A percentile compares a stretch with the other conserved stretches of the same genome.
phyloP scores from a whole-genome alignment of 768 basidiomycete species.

The Boletus sp. region DNA sequence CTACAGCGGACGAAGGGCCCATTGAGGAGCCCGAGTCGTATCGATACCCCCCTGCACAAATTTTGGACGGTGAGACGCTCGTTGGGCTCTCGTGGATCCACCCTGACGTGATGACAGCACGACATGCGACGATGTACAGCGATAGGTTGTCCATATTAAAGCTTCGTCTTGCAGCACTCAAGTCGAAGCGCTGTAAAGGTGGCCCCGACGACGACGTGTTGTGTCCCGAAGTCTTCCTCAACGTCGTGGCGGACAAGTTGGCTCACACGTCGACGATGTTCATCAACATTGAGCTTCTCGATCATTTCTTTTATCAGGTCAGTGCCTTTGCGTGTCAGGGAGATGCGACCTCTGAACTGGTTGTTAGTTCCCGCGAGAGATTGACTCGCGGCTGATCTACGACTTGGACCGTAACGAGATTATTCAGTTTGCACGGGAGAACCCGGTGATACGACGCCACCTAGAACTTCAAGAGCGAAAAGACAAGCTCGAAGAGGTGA shows the following conservation, averaged over 20 bases:
- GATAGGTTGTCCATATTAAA: constrained; percentile 83
- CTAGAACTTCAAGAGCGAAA: constrained; percentile 95
- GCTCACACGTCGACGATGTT: constrained; percentile 97
- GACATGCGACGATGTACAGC: constrained; percentile 85
- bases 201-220: constrained; percentile 88
- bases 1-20: constrained; percentile 37
- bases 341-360: not conserved
- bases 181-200: constrained; percentile 81
- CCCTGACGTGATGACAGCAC: constrained; percentile 51
- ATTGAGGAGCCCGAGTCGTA: constrained; percentile 68
- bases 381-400: constrained; percentile 90
- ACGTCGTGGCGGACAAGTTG: constrained; percentile 95
- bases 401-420: constrained; percentile 92
- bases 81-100: not conserved
- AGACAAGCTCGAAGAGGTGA: constrained; percentile 93
- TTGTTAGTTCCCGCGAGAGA: constrained; percentile 90
- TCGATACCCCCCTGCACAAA: constrained; percentile 86
- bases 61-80: constrained; percentile 76
- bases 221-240: constrained; percentile 96
- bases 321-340: constrained; percentile 15
- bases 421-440: constrained; percentile 90
- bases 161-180: constrained; percentile 81
- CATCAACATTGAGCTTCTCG: constrained; percentile 96
- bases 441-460: constrained; percentile 83
- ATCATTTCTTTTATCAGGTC: constrained; percentile 98